A percentile compares a stretch with the other conserved stretches of the same genome.
Evolutionary conservation across 2,329 filamentous ascomycete genomes (phyloP).

Genomic region (Talaromyces sp.): DNA sequence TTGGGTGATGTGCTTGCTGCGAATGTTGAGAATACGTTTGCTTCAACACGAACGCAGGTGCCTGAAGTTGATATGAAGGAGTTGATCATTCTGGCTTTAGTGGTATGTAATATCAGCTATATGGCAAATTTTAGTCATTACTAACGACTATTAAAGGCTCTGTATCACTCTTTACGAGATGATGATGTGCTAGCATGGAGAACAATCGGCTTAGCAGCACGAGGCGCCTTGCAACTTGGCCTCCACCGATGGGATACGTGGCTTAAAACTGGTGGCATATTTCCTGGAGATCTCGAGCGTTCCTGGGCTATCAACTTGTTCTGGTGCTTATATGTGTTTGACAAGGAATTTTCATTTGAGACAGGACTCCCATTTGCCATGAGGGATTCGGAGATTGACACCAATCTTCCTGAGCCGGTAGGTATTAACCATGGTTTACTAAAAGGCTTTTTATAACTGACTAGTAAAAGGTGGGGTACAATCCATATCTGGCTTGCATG

Average conservation of each 20-base stretch:
- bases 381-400: conserved; percentile 79
- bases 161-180: conserved; percentile 40
- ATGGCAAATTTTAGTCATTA: conserved; percentile 12
- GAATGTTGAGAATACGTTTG: conserved; percentile 31
- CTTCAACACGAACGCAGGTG: conserved; percentile 24
- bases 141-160: conserved; percentile 18
- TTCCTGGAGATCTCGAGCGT: conserved; percentile 31
- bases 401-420: conserved; percentile 71
- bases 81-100: conserved; percentile 20
- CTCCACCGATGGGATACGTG: conserved; percentile 73
- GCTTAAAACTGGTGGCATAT: conserved; percentile 44
- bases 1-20: conserved; percentile 31
- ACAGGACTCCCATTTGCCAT: conserved; percentile 69
- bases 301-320: conserved; percentile 62
- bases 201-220: conserved; percentile 74
- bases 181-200: conserved; percentile 65
- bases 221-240: conserved; percentile 19
- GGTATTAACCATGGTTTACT: conserved; percentile 10
- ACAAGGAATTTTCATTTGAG: conserved; percentile 81
- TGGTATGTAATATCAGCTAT: background rate
- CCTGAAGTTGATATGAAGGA: conserved; percentile 36
- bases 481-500: conserved; percentile 75
- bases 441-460: background rate
- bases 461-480: background rate
- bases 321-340: conserved; percentile 80